Evolutionary conservation across 176 grass and related monocot species (phyloP), one percentile per base, ranked within the genome.

Genomic region (Carex myosuroides): DNA sequence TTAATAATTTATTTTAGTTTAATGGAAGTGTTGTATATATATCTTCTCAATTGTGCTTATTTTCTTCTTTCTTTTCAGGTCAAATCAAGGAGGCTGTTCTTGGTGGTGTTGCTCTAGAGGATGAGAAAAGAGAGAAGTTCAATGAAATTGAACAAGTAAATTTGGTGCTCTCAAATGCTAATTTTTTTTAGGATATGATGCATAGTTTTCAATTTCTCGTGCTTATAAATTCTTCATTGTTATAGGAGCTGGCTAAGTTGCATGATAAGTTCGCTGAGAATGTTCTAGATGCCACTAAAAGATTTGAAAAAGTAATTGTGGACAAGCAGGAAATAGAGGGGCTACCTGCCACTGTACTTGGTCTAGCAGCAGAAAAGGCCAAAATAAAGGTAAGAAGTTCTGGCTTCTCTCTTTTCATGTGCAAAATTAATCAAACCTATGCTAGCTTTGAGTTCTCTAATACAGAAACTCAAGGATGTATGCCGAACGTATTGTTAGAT

Each of bases 71-170:
- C 84, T 52, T 13, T 0, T 13, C 85, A 96, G 94, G 64, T 72
- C 91, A 91, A 86, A 89, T 96, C 78, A 96, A 91, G 87, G 91
- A 96, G 22, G 89, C 91, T 87, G 85, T 96, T 91, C 94, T 96
- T 7, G 86, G 70, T 37, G 94, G 94, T 77, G 94, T 96, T 42
- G 89, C 89, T 7, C 89, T 96, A 70, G 91, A 90, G 84, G 91
- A 86, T 83, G 89, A 91, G 8, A 85, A 93, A 29, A 96, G 85
- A 83, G 87, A 91, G 26, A 91, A 91, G 64, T 91, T 93, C 71
- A 96, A 96, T 86, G 81, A 91, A 76, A 91, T 96, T 8, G 81
- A 96, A 83, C 94, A 96, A 10, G 94, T 89, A 88, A 77, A 62
- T 5, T 54, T 16, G n/a, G n/a, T 84, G 48, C 1, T 81, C 0